A percentile compares a stretch with the other conserved stretches of the same genome.
Evolutionary conservation across 2,329 filamentous ascomycete species (phyloP).

Genomic region (Coniochaeta hoffmannii): DNA sequence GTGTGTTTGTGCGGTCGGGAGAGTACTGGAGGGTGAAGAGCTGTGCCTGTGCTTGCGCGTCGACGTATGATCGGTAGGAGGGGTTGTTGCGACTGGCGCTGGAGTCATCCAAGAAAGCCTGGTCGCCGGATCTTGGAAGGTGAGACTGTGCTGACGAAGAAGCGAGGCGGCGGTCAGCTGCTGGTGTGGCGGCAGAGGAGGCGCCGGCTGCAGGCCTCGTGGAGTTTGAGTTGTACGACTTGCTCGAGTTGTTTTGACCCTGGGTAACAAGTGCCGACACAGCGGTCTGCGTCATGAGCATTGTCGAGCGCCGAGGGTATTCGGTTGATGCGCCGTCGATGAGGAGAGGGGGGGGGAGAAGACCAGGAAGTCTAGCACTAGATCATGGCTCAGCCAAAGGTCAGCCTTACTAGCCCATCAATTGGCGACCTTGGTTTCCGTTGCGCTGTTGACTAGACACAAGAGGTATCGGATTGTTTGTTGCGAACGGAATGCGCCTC

Average conservation of each 20-base stretch:
- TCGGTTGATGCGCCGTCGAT: constrained; percentile 9
- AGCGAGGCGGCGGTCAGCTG: neutral
- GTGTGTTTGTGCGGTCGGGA: neutral
- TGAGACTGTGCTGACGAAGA: neutral
- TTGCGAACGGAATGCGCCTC: neutral
- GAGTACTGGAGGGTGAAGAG: constrained; percentile 14
- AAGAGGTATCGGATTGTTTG: neutral
- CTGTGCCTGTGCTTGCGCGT: constrained; percentile 7
- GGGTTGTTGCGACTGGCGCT: constrained; percentile 20
- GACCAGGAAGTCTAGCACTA: too few relatives aligned
- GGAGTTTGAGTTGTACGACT: constrained; percentile 24
- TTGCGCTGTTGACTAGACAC: neutral
- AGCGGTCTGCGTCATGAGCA: constrained; percentile 46
- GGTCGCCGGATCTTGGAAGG: constrained; percentile 17
- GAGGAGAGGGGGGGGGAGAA: constrained; percentile 8
- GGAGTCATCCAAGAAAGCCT: constrained; percentile 23
- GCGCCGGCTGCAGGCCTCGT: constrained; percentile 5
- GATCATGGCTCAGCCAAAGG: constrained; percentile 7
- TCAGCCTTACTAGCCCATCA: constrained; percentile 5
- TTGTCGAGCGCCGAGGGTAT: constrained; percentile 25
- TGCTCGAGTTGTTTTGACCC: constrained; percentile 28
- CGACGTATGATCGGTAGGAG: constrained; percentile 12
- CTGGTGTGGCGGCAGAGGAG: neutral
- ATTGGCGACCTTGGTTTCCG: neutral
- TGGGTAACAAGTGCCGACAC: constrained; percentile 32